A percentile compares a stretch with the other conserved stretches of the same genome.
These are phyloP conservation scores for Echinochloa phyllopogon DNA, from an alignment of 176 grass and related monocot genomes.

Conservation along the genomic window DNA sequence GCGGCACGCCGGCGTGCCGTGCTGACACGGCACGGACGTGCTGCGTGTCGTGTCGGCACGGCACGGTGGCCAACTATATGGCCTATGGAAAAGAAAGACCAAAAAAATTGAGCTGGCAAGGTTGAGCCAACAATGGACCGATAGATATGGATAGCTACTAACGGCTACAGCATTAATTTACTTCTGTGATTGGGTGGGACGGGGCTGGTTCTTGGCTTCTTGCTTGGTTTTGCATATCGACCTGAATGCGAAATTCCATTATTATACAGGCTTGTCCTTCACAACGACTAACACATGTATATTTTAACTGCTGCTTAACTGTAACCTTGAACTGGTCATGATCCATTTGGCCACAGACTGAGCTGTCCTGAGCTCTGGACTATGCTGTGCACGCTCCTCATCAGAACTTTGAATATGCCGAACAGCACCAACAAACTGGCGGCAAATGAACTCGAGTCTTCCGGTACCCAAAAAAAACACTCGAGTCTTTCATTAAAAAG, in stretches of 20 bases:
- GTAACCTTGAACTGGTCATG: neutral
- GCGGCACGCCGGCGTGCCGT: too few relatives aligned
- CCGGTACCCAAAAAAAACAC: too few relatives aligned
- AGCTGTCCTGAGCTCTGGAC: neutral
- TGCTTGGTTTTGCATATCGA: neutral
- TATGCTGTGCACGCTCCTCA: neutral
- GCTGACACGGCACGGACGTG: too few relatives aligned
- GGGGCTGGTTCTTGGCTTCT: neutral
- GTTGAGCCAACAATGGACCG: neutral
- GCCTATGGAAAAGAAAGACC: neutral
- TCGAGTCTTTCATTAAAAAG: too few relatives aligned
- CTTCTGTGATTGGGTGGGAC: neutral
- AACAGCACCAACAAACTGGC: neutral
- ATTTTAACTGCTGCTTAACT: neutral
- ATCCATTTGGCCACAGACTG: neutral
- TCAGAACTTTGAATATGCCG: neutral
- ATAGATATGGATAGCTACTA: neutral
- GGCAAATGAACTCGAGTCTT: neutral
- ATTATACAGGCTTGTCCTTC: neutral
- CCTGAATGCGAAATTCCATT: neutral
- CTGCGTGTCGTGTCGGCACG: too few relatives aligned
- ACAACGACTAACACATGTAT: slow-evolving; percentile 8
- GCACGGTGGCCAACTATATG: too few relatives aligned
- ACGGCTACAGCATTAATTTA: slow-evolving; percentile 16
- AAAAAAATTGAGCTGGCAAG: neutral